These are phyloP conservation scores for Aureobasidium sp. DNA, from an alignment of 2,329 filamentous ascomycete genomes.

Conservation along the genomic window DNA sequence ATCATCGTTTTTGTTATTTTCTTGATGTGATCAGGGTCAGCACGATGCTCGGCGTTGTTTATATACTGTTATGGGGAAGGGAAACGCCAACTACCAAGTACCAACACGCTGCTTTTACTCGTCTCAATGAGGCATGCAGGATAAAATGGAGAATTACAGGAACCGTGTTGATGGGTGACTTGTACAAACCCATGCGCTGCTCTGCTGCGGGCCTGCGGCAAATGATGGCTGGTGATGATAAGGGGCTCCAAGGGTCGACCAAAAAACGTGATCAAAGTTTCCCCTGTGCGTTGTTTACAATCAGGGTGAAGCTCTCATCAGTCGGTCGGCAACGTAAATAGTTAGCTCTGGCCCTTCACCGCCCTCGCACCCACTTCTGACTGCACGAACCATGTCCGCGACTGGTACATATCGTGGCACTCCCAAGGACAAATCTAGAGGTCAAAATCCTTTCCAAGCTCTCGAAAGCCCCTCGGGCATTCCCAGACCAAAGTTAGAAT, in stretches of 20 bases:
- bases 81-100: too few species aligned
- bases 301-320: background rate
- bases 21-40: too few species aligned
- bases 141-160: too few species aligned
- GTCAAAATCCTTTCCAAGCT: conserved; percentile 49
- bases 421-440: conserved; percentile 59
- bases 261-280: background rate
- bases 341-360: conserved; percentile 13
- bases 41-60: too few species aligned
- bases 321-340: conserved; percentile 2
- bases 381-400: conserved; percentile 46
- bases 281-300: conserved; percentile 9
- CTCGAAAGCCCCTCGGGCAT: conserved; percentile 60
- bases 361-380: conserved; percentile 16
- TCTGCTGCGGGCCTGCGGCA: too few species aligned
- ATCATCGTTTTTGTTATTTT: too few species aligned
- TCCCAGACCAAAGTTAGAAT: conserved; percentile 59
- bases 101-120: too few species aligned
- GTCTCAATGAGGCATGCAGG: too few species aligned
- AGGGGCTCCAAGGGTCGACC: background rate
- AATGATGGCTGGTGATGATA: too few species aligned
- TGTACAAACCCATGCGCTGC: too few species aligned
- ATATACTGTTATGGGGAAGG: too few species aligned
- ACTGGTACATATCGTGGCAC: conserved; percentile 63
- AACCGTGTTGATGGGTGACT: too few species aligned